Evolutionary conservation across 1,284 basidiomycete genomes (phyloP), one percentile per base, ranked within the genome.

Genomic region (Boletus sp.): DNA sequence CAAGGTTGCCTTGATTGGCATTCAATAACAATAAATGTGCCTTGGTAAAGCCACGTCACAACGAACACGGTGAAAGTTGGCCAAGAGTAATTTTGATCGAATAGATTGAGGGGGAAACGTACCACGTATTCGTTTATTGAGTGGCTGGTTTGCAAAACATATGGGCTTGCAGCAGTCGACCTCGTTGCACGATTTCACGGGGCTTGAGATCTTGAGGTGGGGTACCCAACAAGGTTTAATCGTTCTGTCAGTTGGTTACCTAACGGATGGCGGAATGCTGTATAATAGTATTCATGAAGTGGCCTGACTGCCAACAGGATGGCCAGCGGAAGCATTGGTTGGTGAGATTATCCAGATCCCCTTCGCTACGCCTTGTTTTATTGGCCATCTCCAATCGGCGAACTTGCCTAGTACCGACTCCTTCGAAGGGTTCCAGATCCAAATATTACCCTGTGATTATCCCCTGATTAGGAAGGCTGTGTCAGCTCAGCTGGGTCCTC

Each of bases 181-280:
- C 56, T 58, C 57, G 39, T 57, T 60, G 52, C 44, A 33, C n/a
- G 22, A 20, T 25, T 46, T 23, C 44, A 41, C 17, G n/a, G n/a
- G n/a, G n/a, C 23, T 44, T 29, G 14, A 37, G 26, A 37, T 25
- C 27, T 14, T 9, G 27, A 36, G 20, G 43, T 22, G 41, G 5
- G 20, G 38, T n/a, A 40, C 40, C 16, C 13, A 23, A 34, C 33
- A 45, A 38, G 41, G 38, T 37, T 40, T 34, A 35, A 22, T 51
- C 17, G 34, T 20, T 44, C 8, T n/a, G n/a, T 14, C 19, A 9
- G 12, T 9, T 8, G 4, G 12, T 48, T 56, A 50, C 44, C 42
- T 43, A 40, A 48, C 9, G 30, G 33, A 16, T 37, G 55, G 60
- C 57, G 40, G 49, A 45, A 54, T 61, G 62, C 48, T 66, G n/a